Conservation (phyloP, 257 asterid genomes). For the Voacanga thouarsii region DNA sequence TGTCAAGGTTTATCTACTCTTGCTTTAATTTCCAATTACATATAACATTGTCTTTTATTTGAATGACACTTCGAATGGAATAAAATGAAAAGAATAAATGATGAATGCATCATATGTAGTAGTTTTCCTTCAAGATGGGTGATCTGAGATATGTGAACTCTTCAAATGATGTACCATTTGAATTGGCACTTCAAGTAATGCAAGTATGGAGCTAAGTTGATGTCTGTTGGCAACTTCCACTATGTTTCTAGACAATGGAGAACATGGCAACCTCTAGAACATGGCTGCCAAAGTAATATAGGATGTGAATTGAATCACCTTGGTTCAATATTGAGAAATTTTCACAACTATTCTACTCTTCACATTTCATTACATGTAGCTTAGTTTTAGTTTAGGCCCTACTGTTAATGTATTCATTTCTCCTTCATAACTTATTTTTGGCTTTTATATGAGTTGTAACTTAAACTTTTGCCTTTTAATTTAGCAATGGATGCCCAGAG, state of each 20-base stretch:
- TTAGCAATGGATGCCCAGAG: conserved; percentile 95
- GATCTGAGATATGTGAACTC: neutral
- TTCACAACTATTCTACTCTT: neutral
- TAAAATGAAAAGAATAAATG: neutral
- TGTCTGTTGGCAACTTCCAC: neutral
- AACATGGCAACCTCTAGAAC: neutral
- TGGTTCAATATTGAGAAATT: neutral
- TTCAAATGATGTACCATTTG: too few species aligned
- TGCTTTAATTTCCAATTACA: neutral
- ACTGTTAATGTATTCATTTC: neutral
- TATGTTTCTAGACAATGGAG: neutral
- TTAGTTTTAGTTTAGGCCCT: neutral
- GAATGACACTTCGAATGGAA: neutral
- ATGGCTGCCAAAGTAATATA: neutral
- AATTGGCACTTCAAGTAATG: neutral
- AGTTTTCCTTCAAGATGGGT: neutral
- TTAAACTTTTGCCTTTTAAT: conserved; percentile 20
- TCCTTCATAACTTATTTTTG: neutral
- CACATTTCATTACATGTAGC: neutral
- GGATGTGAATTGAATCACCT: neutral
- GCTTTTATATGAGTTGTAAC: neutral
- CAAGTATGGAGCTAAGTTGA: neutral
- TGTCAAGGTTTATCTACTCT: neutral
- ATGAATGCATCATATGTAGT: neutral
- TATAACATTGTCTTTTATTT: neutral